Base-by-base conservation (phyloP, 1,139 yeast genomes). In the Debaryomyces nepalensis region DNA sequence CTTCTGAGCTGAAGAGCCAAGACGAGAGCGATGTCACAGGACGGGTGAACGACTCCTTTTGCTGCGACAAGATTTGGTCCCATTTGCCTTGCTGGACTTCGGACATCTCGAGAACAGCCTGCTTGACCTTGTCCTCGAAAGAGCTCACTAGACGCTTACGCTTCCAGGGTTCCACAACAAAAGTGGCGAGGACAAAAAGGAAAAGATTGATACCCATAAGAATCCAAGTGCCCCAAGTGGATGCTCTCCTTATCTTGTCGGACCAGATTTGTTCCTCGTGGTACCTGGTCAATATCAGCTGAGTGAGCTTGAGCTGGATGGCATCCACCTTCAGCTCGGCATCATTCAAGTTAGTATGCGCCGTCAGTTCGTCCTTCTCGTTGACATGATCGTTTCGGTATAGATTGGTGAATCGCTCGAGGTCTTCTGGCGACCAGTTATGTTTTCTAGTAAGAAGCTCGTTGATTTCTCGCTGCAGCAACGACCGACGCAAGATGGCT, bases 211-310 rank as follows among this genome's bases (percentile, higher is more conserved):
- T 77, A 1, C 91, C 95, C 96, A 90, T 90, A 39, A 95, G 74
- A 1, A 84, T 70, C 78, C 95, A 83, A 0, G 99, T 93, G 1
- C 98, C 99, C 96, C 97, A 95, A 0, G 99, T 91, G 7, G 97
- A 88, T 2, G 96, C 90, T 47, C 95, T 76, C 49, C 99, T 72
- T 46, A 93, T 93, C 62, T 91, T 91, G 64, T 95, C 99, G 4
- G 97, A 88, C 99, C 99, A 95, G 4, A 93, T 83, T 64, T 95
- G 99, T 57, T 95, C 99, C 58, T 95, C 99, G 50, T 93, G 97
- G 56, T 95, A 95, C 51, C 98, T 69, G 1, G 93, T 82, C 53
- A 91, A 72, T 26, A 95, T 93, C 53, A 88, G 84, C 47, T 83
- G 83, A 5, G 91, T 84, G 36, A 91, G 66, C 47, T 77, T 79